Evolutionary conservation across 805 yeast genomes (phyloP), one percentile per base, ranked within the genome.

Genomic region (Candida rishiriensis): DNA sequence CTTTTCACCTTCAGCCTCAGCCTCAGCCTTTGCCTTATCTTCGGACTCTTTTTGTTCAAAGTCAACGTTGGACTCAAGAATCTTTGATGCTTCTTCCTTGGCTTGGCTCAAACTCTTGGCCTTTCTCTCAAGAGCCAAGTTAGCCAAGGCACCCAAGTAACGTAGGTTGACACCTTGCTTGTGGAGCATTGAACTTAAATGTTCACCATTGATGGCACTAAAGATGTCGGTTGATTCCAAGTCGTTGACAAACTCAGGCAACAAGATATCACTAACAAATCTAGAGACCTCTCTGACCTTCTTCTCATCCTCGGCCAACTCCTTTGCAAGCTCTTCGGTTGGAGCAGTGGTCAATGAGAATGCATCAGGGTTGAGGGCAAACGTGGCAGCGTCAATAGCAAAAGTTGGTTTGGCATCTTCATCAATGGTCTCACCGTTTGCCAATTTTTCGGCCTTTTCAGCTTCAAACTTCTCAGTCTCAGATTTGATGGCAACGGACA

Each of bases 101-200:
- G 38, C 34, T 18, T 43, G 42, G 12, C 45, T 46, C 5, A 45
- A 38, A 32, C 28, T 46, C 40, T 52, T 54, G 6, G 49, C 57
- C 39, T 60, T 67, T 42, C 52, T 51, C 15, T 48, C 48, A 31
- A 41, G 21, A 30, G 51, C 54, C 28, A 52, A 38, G 10, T 48
- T 57, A 17, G 81, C 81, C 51, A 87, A 59, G 14, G 57, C 63
- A 47, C 97, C 97, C 56, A 91, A 72, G 60, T 91, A 91, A 69
- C 98, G 84, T 66, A 90, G 61, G 63, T 88, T 90, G 62, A 91
- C 81, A 72, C 99, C 99, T 43, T 72, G 70, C 50, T 76, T 77
- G 64, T 93, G 99, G 65, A 91, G 65, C 42, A 73, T 61, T 35
- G 72, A 69, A 15, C 86, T 68, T 54, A 93, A 75, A 56, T 89